Evolutionary conservation across 306 rosid species (phyloP).

Genomic region (Canavalia gladiata): DNA sequence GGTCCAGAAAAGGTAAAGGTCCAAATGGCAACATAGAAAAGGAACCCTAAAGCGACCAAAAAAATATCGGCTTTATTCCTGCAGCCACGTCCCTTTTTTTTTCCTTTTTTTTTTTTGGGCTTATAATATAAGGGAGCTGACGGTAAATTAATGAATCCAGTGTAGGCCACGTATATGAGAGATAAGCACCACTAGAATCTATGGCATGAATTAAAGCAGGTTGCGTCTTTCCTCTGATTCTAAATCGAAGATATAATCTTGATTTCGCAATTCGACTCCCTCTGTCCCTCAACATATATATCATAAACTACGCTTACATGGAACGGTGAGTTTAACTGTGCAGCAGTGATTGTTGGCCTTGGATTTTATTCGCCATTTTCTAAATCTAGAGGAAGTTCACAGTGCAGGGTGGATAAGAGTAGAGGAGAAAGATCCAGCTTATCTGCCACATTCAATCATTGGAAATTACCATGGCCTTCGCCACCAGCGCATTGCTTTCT

Average conservation of each 20-base stretch:
- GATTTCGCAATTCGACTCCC: neutral
- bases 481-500: constrained; percentile 68
- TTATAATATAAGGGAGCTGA: neutral
- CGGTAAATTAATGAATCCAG: constrained; percentile 44
- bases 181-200: constrained; percentile 44
- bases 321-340: neutral
- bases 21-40: neutral
- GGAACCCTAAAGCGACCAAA: too few species aligned
- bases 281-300: neutral
- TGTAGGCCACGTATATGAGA: constrained; percentile 55
- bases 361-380: neutral
- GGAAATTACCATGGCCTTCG: constrained; percentile 64
- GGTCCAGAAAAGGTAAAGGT: neutral
- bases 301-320: neutral
- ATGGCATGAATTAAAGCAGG: constrained; percentile 55
- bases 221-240: neutral
- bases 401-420: neutral
- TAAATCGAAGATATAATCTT: neutral
- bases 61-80: too few species aligned
- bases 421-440: neutral
- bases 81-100: neutral
- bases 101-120: neutral
- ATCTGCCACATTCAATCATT: neutral
- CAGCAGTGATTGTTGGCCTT: neutral
- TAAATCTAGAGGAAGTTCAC: neutral